A percentile compares a stretch with the other conserved stretches of the same genome.
Conservation (phyloP, 169 alveolate genomes). For the Plasmodium falciparum region DNA sequence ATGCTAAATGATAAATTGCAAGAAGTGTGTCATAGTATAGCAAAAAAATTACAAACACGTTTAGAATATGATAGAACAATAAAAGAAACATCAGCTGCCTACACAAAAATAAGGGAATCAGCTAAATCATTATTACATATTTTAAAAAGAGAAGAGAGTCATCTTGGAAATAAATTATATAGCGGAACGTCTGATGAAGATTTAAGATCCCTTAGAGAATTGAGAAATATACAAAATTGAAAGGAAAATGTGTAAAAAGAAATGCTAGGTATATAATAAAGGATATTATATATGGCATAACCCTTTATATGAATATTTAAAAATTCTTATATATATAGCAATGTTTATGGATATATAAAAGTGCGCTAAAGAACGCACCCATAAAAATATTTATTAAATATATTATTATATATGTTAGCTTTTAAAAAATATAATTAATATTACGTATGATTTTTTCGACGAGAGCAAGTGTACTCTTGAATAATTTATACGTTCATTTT, state of each 20-base stretch:
- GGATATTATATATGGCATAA: too few relatives aligned
- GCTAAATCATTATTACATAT: constrained; percentile 91
- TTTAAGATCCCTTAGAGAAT: constrained; percentile 54
- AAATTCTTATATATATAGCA: too few relatives aligned
- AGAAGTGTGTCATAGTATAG: constrained; percentile 86
- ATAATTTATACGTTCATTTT: too few relatives aligned
- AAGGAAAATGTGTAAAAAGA: background rate
- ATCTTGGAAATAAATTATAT: constrained; percentile 82
- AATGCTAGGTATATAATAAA: background rate
- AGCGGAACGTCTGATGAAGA: constrained; percentile 68
- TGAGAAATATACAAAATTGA: constrained; percentile 30
- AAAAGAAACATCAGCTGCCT: constrained; percentile 92
- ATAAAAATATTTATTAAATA: too few relatives aligned
- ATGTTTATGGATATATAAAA: too few relatives aligned
- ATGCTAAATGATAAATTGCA: constrained; percentile 84
- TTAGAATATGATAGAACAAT: constrained; percentile 92
- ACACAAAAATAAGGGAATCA: constrained; percentile 91
- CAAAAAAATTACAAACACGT: constrained; percentile 86
- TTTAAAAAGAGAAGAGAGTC: constrained; percentile 87
- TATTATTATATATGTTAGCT: too few relatives aligned
- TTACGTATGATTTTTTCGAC: too few relatives aligned
- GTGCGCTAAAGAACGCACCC: too few relatives aligned
- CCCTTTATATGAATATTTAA: too few relatives aligned
- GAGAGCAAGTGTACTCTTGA: too few relatives aligned
- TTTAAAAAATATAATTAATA: too few relatives aligned